A percentile compares a stretch with the other conserved stretches of the same genome.
phyloP scores from a whole-genome alignment of 2,329 filamentous ascomycete species.

The Mycosphaerella arachidis region DNA sequence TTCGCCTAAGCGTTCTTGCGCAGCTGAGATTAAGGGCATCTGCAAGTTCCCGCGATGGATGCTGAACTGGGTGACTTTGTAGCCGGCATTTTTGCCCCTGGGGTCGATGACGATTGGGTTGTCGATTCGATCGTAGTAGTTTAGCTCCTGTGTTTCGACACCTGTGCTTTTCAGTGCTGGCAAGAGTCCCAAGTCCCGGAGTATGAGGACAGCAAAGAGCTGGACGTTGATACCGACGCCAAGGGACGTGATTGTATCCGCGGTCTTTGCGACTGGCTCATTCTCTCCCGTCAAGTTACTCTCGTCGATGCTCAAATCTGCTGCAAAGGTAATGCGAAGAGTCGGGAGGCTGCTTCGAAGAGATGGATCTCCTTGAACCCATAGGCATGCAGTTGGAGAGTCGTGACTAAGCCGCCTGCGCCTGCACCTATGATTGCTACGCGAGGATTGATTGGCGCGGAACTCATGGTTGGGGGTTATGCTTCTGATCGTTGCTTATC shows the following conservation, averaged over 20 bases:
- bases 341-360: conserved; percentile 40
- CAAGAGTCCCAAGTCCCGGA: conserved; percentile 42
- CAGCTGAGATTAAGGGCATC: conserved; percentile 41
- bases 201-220: conserved; percentile 43
- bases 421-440: conserved; percentile 49
- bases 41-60: conserved; percentile 46
- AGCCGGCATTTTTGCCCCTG: conserved; percentile 40
- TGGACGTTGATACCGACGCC: conserved; percentile 48
- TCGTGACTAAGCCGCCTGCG: conserved; percentile 51
- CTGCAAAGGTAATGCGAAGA: conserved; percentile 84
- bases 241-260: conserved; percentile 54
- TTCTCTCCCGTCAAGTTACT: conserved; percentile 97
- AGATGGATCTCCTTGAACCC: conserved; percentile 47
- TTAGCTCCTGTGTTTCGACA: conserved; percentile 41
- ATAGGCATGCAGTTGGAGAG: conserved; percentile 51
- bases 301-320: conserved; percentile 89
- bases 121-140: conserved; percentile 44
- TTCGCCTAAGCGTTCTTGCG: conserved; percentile 39
- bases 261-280: conserved; percentile 77
- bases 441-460: not conserved
- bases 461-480: not conserved
- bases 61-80: conserved; percentile 43
- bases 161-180: conserved; percentile 39
- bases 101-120: conserved; percentile 42
- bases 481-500: not conserved